Conservation (phyloP, 768 basidiomycete genomes). For the Podaxis sp. region DNA sequence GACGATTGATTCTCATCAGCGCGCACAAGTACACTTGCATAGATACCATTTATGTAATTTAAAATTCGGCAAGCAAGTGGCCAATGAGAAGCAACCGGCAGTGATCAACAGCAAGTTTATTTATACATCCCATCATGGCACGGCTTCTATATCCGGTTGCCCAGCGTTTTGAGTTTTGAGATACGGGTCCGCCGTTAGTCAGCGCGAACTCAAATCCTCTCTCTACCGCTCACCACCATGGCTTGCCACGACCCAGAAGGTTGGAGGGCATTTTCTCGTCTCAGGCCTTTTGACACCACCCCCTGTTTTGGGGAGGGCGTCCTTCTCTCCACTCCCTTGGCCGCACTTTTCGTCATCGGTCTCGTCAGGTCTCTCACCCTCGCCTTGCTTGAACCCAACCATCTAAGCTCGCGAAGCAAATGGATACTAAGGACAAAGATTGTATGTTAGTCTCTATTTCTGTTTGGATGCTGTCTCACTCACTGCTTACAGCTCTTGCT, state of each 20-base stretch:
- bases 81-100: background rate
- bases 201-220: background rate
- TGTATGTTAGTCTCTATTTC: conserved; percentile 41
- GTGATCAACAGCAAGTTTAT: background rate
- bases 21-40: background rate
- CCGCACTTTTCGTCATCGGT: conserved; percentile 41
- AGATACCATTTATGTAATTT: background rate
- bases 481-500: conserved; percentile 43
- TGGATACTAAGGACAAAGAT: conserved; percentile 61
- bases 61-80: background rate
- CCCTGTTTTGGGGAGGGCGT: conserved; percentile 81
- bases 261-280: conserved; percentile 58
- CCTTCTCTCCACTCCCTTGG: conserved; percentile 54
- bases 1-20: conserved; percentile 41
- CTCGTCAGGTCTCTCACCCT: conserved; percentile 36
- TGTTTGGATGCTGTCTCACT: background rate
- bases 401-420: conserved; percentile 46
- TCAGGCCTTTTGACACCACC: conserved; percentile 73
- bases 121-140: background rate
- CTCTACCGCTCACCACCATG: conserved; percentile 32
- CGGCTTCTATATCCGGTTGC: background rate
- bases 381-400: conserved; percentile 23
- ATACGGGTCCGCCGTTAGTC: background rate
- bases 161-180: background rate
- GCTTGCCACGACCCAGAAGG: conserved; percentile 60